Base-by-base conservation (phyloP, 2,329 filamentous ascomycete genomes). In the Calonectria ilicicola region DNA sequence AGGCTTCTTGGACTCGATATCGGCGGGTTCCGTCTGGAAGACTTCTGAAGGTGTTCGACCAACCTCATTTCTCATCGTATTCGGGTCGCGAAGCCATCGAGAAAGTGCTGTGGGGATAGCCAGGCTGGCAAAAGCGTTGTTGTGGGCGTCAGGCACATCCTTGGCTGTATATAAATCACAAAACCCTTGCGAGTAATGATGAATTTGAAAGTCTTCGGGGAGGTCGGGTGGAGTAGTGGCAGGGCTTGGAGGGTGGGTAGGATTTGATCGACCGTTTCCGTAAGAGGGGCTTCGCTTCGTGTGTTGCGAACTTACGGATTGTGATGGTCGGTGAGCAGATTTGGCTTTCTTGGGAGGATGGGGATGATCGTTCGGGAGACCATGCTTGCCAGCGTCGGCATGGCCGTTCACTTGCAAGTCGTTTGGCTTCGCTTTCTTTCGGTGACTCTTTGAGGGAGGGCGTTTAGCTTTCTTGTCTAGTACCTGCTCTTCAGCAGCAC, bases 391-490 rank as follows among this genome's bases (percentile, higher is more conserved):
- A 58, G 79, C 89, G 65, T 94, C 92, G 49, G 87, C 86, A 64
- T 91, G 91, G 64, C 93, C 93, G 81, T 95, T 96, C 64, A 91
- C 85, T 79, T 91, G 90, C 38, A 92, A 83, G 51, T 92, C 91
- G 32, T 84, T 85, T 12, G 95, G 94, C 82, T 95, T 97, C 44
- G 90, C 84, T 84, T 96, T 98, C 87, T 97, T 98, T 87, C 96
- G 98, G 81, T 95, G 93, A 81, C 90, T 93, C 83, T 98, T 98
- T 15, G 94, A 88, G 8, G 93, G 89, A 10, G 93, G 91, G 73
- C 95, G 91, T 84, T 96, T 94, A 70, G 91, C 78, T 85, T 94
- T 94, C 84, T 93, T 92, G 82, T 95, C 92, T 78, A 88, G 86
- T 19, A 84, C 88, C 74, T 90, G 88, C 56, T 81, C 80, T 29